Base-by-base conservation (phyloP, 2,329 filamentous ascomycete species). In the Alternaria tenuissima region DNA sequence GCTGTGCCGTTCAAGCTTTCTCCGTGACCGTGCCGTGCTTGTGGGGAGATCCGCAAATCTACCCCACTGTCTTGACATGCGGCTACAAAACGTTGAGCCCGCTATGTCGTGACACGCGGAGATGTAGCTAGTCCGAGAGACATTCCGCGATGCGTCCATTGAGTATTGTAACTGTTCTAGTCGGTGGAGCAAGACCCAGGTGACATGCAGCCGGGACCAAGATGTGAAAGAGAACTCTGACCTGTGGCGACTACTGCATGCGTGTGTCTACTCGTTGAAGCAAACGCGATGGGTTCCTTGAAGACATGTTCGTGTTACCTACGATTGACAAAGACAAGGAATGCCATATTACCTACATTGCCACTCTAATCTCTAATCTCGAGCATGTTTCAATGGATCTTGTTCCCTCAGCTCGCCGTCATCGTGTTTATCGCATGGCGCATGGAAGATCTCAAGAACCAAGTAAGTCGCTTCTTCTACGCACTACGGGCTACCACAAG, bases 61-160 rank as follows among this genome's bases (percentile, higher is more conserved):
- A 16, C 42, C 51, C 55, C 57, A 39, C 61, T 53, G 48, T 16
- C 42, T 14, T 42, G 51, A 59, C 53, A 46, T 61, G 54, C 55
- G 44, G 59, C 64, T 59, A 48, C 59, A 57, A 52, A 34, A 57
- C 55, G 64, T 62, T 65, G 61, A 65, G 61, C 59, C 46, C 52
- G 62, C 57, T 52, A 59, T 49, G 39, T 39, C 46, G 52, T 51
- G 38, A 53, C 43, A 43, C 42, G 36, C 42, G 36, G 34, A 18
- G 7, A 52, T 18, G 12, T 30, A 20, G 32, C 18, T 41, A 8
- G 11, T 38, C 55, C 54, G 47, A 52, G 12, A 61, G 32, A 42
- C n/a, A 12, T 57, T 48, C 47, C 57, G 57, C 36, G 9, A 22
- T 39, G n/a, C 28, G 24, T 18, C 30, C 12, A 18, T 22, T 14